Evolutionary conservation across 2,329 filamentous ascomycete genomes (phyloP).

Genomic region (Cladosporium sp.): DNA sequence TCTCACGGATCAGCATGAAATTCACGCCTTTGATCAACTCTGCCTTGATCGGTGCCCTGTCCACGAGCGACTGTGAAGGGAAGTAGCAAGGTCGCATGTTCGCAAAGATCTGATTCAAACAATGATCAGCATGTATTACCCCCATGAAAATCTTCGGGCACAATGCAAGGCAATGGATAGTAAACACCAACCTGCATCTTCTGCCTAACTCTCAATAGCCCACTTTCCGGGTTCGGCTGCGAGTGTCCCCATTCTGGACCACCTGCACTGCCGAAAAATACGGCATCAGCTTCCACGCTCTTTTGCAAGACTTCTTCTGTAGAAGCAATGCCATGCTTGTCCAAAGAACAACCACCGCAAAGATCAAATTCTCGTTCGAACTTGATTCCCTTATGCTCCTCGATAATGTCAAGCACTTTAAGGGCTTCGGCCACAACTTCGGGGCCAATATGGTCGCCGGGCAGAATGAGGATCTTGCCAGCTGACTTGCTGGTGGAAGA

Average conservation of each 20-base stretch:
- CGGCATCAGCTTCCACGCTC: constrained; percentile 40
- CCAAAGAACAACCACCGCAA: constrained; percentile 38
- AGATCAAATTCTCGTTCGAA: constrained; percentile 33
- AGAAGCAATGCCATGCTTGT: constrained; percentile 43
- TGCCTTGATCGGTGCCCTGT: constrained; percentile 43
- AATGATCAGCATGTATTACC: neutral
- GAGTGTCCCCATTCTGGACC: constrained; percentile 44
- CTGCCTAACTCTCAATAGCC: constrained; percentile 39
- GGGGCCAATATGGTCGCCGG: constrained; percentile 47
- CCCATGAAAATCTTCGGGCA: neutral
- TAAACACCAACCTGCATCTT: constrained; percentile 34
- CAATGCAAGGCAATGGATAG: neutral
- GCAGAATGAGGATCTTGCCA: constrained; percentile 41
- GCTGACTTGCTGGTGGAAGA: constrained; percentile 13
- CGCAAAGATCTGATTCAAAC: constrained; percentile 38
- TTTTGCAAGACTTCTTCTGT: constrained; percentile 42
- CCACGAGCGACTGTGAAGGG: constrained; percentile 36
- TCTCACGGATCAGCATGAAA: constrained; percentile 49
- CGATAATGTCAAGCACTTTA: constrained; percentile 43
- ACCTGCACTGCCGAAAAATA: constrained; percentile 48
- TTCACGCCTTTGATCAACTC: constrained; percentile 44
- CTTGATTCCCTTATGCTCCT: constrained; percentile 22
- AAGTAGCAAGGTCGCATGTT: constrained; percentile 50
- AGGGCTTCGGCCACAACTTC: constrained; percentile 50
- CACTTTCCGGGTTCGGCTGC: constrained; percentile 44